Conservation (phyloP, 2,329 filamentous ascomycete species). For the Alternaria gaisen region DNA sequence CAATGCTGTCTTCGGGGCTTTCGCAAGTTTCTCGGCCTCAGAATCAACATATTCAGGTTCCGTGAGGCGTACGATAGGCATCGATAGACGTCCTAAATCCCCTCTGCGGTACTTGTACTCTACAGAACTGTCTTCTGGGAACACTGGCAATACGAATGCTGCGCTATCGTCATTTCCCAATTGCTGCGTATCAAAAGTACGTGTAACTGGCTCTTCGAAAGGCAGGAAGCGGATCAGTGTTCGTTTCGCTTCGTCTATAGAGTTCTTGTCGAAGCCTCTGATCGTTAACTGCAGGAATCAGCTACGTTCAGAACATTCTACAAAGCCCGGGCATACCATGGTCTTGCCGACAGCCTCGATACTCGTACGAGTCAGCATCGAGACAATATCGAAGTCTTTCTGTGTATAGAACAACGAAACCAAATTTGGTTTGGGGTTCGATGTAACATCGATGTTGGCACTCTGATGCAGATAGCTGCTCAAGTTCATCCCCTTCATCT, state of each 20-base stretch:
- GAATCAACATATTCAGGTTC: constrained; percentile 3
- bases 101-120: constrained; percentile 31
- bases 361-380: constrained; percentile 34
- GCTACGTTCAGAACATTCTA: not conserved
- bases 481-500: constrained; percentile 30
- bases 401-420: constrained; percentile 22
- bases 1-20: constrained; percentile 1
- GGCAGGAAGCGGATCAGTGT: constrained; percentile 41
- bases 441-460: constrained; percentile 5
- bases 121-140: constrained; percentile 31
- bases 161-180: constrained; percentile 21
- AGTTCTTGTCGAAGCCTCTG: constrained; percentile 32
- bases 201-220: constrained; percentile 19
- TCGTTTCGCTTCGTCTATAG: constrained; percentile 41
- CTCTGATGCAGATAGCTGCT: constrained; percentile 33
- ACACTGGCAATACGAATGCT: constrained; percentile 28
- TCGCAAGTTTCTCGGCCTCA: not conserved
- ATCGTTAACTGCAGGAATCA: constrained; percentile 37
- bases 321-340: constrained; percentile 24
- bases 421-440: constrained; percentile 13
- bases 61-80: constrained; percentile 20
- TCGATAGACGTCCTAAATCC: constrained; percentile 39
- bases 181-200: constrained; percentile 31
- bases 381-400: constrained; percentile 28
- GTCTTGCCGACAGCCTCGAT: constrained; percentile 27